Evolutionary conservation across 1,139 yeast species (phyloP).

Genomic region (Nakaseomyces nivariensis): DNA sequence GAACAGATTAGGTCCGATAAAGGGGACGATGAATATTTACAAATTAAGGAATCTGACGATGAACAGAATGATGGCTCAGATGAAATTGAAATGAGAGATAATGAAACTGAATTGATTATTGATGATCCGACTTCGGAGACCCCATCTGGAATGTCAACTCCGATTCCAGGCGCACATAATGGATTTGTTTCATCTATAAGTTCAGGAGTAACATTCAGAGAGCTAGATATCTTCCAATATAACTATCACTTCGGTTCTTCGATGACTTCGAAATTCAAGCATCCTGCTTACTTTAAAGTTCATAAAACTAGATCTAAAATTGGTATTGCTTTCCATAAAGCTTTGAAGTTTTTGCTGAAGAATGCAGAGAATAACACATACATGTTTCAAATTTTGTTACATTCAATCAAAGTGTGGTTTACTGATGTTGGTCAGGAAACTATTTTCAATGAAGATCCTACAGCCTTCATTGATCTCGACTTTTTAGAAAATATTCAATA

Average conservation of each 20-base stretch:
- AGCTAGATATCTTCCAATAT: slow-evolving; percentile 49
- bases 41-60: slow-evolving; percentile 13
- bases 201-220: slow-evolving; percentile 33
- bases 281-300: slow-evolving; percentile 46
- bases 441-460: slow-evolving; percentile 47
- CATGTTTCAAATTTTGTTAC: slow-evolving; percentile 53
- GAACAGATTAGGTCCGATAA: slow-evolving; percentile 27
- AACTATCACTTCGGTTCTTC: slow-evolving; percentile 39
- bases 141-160: slow-evolving; percentile 28
- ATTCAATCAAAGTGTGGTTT: slow-evolving; percentile 70
- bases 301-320: slow-evolving; percentile 54
- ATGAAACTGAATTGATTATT: slow-evolving; percentile 22
- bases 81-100: slow-evolving; percentile 1
- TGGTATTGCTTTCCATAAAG: slow-evolving; percentile 58
- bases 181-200: slow-evolving; percentile 18
- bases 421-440: slow-evolving; percentile 75
- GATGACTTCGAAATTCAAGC: slow-evolving; percentile 38
- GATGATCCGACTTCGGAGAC: slow-evolving; percentile 26
- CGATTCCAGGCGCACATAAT: slow-evolving; percentile 14
- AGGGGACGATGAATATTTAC: slow-evolving; percentile 31
- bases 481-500: slow-evolving; percentile 40
- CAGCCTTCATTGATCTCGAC: slow-evolving; percentile 36
- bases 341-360: slow-evolving; percentile 41
- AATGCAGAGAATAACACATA: slow-evolving; percentile 61
- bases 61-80: slow-evolving; percentile 1